Evolutionary conservation across 2,329 filamentous ascomycete genomes (phyloP).

Genomic region (Sarocladium oryzae): DNA sequence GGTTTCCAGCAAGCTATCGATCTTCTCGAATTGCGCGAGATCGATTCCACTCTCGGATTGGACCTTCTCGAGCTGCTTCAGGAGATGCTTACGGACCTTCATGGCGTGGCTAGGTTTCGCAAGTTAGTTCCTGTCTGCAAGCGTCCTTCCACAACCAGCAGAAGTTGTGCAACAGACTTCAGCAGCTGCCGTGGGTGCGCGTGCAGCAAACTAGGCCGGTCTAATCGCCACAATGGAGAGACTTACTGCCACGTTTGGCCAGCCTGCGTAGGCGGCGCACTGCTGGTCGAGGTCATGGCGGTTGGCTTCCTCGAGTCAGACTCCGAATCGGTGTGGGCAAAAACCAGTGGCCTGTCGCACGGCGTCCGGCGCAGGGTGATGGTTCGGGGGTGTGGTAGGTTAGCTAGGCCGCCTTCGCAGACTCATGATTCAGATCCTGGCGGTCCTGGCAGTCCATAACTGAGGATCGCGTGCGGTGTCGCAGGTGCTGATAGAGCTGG

Average conservation of each 20-base stretch:
- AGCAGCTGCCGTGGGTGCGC: not conserved
- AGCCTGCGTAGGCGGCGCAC: conserved; percentile 18
- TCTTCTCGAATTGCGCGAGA: conserved; percentile 35
- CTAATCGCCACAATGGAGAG: not conserved
- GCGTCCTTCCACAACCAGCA: conserved; percentile 6
- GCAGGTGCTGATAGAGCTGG: not conserved
- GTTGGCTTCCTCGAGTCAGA: not conserved
- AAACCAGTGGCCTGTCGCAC: not conserved
- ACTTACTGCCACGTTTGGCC: conserved; percentile 35
- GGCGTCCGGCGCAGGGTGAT: not conserved
- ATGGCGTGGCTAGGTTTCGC: conserved; percentile 18
- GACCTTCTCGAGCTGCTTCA: conserved; percentile 37
- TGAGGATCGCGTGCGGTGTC: conserved; percentile 6
- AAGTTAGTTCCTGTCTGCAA: conserved; percentile 5
- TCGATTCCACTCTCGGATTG: conserved; percentile 31
- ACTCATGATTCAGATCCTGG: conserved; percentile 7
- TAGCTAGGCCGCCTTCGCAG: not conserved
- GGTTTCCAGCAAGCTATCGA: conserved; percentile 44
- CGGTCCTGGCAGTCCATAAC: conserved; percentile 9
- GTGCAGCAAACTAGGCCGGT: not conserved
- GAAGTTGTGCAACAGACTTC: not conserved
- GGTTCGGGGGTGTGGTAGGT: not conserved
- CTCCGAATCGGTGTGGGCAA: not conserved
- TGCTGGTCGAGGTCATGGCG: not conserved
- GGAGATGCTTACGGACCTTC: conserved; percentile 36